These are phyloP conservation scores for Ceratocystiopsis sp. DNA, from an alignment of 2,329 filamentous ascomycete genomes.

Conservation along the genomic window DNA sequence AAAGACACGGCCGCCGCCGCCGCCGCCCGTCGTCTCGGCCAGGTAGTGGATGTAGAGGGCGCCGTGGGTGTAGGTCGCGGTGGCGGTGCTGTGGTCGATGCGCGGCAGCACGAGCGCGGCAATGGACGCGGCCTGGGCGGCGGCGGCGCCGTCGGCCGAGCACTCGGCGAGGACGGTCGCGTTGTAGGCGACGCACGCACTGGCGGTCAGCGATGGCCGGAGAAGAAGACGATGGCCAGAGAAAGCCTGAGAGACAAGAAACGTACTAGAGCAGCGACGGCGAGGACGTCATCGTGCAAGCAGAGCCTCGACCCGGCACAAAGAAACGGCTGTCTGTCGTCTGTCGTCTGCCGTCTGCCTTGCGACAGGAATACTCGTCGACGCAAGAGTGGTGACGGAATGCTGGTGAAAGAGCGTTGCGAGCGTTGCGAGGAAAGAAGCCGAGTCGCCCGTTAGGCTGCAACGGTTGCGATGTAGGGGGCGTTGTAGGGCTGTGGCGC, in stretches of 20 bases:
- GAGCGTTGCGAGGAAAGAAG: no score
- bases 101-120: conserved; percentile 91
- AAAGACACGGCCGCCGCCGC: conserved; percentile 77
- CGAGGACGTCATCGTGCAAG: conserved; percentile 1
- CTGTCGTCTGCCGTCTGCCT: no score
- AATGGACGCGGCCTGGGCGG: conserved; percentile 68
- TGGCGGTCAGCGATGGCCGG: conserved; percentile 19
- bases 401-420: no score
- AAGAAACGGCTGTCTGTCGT: background rate
- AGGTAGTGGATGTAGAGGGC: conserved; percentile 92
- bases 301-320: background rate
- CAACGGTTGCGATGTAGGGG: no score
- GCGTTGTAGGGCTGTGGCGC: no score
- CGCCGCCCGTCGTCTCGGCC: conserved; percentile 50
- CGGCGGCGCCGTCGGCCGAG: conserved; percentile 52
- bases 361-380: no score
- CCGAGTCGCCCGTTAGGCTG: no score
- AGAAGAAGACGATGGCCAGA: background rate
- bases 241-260: background rate
- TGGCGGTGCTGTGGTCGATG: conserved; percentile 61
- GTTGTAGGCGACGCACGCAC: conserved; percentile 86
- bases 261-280: conserved; percentile 10
- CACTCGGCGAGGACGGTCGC: conserved; percentile 88
- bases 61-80: conserved; percentile 92
- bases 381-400: no score